phyloP scores from a whole-genome alignment of 2,329 filamentous ascomycete species.

The Penicillium hesseltinei region DNA sequence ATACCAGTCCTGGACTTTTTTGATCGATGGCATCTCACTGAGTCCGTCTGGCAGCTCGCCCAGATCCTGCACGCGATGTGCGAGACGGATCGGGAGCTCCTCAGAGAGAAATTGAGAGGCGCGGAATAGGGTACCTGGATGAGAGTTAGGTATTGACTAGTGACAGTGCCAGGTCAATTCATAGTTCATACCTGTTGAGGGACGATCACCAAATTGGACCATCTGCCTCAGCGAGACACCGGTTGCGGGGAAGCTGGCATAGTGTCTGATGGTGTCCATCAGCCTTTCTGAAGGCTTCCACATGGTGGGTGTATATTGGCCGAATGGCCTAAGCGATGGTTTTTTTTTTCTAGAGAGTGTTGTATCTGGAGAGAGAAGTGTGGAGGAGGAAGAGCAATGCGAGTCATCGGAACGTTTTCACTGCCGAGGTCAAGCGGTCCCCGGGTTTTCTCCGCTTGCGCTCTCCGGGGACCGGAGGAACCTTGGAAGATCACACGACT shows the following conservation, averaged over 20 bases:
- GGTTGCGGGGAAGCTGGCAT: conserved; percentile 94
- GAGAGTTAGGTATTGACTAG: neutral
- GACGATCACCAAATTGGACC: conserved; percentile 96
- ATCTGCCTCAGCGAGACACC: conserved; percentile 96
- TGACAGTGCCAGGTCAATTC: conserved; percentile 20
- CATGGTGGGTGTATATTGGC: conserved; percentile 55
- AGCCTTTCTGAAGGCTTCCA: conserved; percentile 88
- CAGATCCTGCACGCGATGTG: conserved; percentile 93
- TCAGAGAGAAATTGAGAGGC: conserved; percentile 98
- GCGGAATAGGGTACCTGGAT: conserved; percentile 84
- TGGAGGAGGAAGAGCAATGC: conserved; percentile 4
- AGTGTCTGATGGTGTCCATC: conserved; percentile 97
- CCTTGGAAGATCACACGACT: conserved; percentile 7
- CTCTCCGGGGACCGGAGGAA: conserved; percentile 25
- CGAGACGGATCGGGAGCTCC: conserved; percentile 93
- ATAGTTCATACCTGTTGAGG: conserved; percentile 71
- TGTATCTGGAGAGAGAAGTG: conserved; percentile 1
- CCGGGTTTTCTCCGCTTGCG: conserved; percentile 15
- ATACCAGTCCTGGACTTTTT: conserved; percentile 96
- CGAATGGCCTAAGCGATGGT: conserved; percentile 22
- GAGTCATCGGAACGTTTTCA: conserved; percentile 17
- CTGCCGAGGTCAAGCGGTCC: conserved; percentile 30
- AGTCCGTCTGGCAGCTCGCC: conserved; percentile 89
- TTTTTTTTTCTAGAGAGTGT: neutral
- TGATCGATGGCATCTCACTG: conserved; percentile 96